Percentiles rank a stretch among this genome's conserved stretches.
Conservation (phyloP, 257 asterid genomes). For the Jacaranda copaia region DNA sequence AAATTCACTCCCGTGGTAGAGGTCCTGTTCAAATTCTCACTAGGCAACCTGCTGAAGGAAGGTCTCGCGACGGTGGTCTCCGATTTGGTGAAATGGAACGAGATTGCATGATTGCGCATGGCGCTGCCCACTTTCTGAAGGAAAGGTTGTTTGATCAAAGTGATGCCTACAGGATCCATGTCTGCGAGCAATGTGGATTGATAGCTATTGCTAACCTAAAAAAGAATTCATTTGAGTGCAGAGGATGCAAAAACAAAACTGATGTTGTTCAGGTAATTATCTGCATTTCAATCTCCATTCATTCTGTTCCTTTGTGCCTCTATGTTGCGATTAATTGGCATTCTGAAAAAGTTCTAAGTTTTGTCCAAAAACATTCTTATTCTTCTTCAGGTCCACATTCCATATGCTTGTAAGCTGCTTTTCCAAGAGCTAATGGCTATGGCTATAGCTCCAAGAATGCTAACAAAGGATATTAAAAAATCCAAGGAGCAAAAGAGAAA, state of each 20-base stretch:
- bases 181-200: constrained; percentile 89
- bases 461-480: constrained; percentile 82
- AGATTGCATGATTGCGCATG: constrained; percentile 98
- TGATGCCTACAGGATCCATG: constrained; percentile 94
- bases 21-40: constrained; percentile 97
- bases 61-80: constrained; percentile 98
- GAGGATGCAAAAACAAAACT: constrained; percentile 95
- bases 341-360: too few relatives aligned
- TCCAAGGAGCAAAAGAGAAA: constrained; percentile 66
- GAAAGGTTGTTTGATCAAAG: constrained; percentile 95
- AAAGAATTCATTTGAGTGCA: constrained; percentile 92
- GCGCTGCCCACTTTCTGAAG: constrained; percentile 94
- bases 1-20: constrained; percentile 95
- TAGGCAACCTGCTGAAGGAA: constrained; percentile 96
- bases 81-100: constrained; percentile 99
- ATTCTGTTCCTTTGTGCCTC: neutral
- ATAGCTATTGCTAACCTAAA: constrained; percentile 93
- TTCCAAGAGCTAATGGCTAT: constrained; percentile 97
- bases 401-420: constrained; percentile 91
- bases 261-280: constrained; percentile 85
- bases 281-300: neutral
- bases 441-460: constrained; percentile 98
- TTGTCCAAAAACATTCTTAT: neutral
- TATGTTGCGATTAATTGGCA: too few relatives aligned
- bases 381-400: constrained; percentile 78